phyloP scores from a whole-genome alignment of 345 rosid genomes.

The Syzygium aromaticum region DNA sequence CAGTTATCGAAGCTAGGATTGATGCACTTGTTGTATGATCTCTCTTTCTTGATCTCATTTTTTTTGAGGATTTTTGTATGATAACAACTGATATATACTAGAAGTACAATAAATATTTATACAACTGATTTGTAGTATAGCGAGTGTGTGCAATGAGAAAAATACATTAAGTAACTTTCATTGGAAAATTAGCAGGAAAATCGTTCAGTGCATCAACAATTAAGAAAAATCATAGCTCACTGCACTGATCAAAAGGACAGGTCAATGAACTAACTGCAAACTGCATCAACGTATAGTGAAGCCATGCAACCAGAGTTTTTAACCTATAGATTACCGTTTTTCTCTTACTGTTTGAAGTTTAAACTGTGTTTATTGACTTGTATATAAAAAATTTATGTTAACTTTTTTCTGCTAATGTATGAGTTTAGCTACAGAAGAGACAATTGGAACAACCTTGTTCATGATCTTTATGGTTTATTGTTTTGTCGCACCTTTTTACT shows the following conservation, averaged over 20 bases:
- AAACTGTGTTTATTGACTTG: background rate
- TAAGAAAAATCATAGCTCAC: background rate
- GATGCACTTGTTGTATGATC: conserved; percentile 89
- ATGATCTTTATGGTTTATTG: background rate
- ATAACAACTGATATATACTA: background rate
- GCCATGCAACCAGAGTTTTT: background rate
- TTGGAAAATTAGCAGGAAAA: background rate
- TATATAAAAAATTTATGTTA: background rate
- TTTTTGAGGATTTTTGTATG: background rate
- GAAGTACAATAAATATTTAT: background rate
- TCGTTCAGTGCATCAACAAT: background rate
- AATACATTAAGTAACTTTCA: background rate
- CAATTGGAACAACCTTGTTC: background rate
- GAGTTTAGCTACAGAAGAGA: background rate
- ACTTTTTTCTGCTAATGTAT: background rate
- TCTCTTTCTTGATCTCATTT: background rate
- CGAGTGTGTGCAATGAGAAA: background rate
- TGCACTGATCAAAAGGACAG: background rate
- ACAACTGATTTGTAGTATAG: background rate
- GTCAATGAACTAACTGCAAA: background rate
- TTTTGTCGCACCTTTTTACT: conserved; percentile 5
- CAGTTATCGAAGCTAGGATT: conserved; percentile 96
- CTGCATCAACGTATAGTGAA: background rate
- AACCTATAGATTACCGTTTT: background rate
- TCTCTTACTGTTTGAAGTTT: background rate